Evolutionary conservation across 169 alveolate species (phyloP), one percentile per base, ranked within the genome.

Genomic region (Plasmodium billcollinsi): DNA sequence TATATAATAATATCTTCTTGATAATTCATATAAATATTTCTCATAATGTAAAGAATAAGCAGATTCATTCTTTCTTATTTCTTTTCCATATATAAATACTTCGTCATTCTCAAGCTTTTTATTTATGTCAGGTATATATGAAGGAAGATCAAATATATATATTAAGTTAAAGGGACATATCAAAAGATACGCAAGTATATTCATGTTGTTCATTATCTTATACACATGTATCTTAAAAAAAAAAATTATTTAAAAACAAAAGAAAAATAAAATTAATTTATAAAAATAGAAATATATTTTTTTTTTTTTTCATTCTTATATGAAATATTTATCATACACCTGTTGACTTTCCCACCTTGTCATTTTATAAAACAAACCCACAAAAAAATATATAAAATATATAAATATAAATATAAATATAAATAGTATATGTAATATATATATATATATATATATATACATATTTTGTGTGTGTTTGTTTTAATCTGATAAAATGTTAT

Each of bases 131-230:
- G n/a, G 67, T 26, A 61, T 15, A 39, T 54, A 83, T 24, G 47
- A 52, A 20, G 73, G 65, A 6, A 43, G 7, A 26, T 83, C 91
- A 3, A 83, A 69, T 45, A 83, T 26, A 62, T 83, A 63, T 49
- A 24, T 33, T 15, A 83, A 45, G 47, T 83, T 83, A 15, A 83
- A 43, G 26, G 91, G 91, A 21, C 91, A 83, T 11, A 69, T 54
- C 1, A 83, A 18, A 9, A 83, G 67, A n/a, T 83, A 83, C 4
- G 43, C 73, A 45, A 83, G 15, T 61, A 83, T n/a, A 29, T 69
- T 70, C 4, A 83, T 5, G 8, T 65, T 54, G 3, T 11, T 56
- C 89, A 76, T 76, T 72, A 26, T 47, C 24, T 15, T 9, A 47
- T 70, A 9, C 9, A 63, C 24, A 3, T 14, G 6, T 11, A 63